Percentiles rank a stretch among this genome's conserved stretches.
Evolutionary conservation across 345 rosid genomes (phyloP).

Genomic region (Rubroshorea leprosula): DNA sequence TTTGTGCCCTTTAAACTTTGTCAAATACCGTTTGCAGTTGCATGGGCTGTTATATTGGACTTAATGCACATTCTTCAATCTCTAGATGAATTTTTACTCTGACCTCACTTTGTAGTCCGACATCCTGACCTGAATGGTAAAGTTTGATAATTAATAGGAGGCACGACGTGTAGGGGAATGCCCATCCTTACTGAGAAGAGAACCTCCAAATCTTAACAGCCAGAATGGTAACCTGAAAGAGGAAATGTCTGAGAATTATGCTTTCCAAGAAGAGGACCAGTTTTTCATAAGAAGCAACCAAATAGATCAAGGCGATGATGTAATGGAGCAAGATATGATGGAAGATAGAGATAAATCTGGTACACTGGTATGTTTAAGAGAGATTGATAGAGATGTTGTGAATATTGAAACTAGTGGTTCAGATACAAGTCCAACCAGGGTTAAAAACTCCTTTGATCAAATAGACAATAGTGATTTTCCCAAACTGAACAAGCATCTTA

Average conservation of each 20-base stretch:
- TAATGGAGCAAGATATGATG: conserved; percentile 25
- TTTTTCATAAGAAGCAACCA: conserved; percentile 28
- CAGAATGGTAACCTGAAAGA: conserved; percentile 37
- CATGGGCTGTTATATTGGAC: conserved; percentile 1
- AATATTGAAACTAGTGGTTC: conserved; percentile 83
- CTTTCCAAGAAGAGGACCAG: conserved; percentile 43
- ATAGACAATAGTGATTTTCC: conserved; percentile 40
- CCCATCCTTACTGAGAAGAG: conserved; percentile 23
- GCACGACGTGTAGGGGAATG: conserved; percentile 43
- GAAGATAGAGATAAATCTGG: conserved; percentile 36
- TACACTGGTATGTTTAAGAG: conserved; percentile 37
- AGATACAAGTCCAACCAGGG: conserved; percentile 70
- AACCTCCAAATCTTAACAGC: conserved; percentile 32
- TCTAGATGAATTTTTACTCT: conserved; percentile 10
- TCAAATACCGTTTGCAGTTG: neutral
- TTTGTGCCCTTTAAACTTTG: neutral
- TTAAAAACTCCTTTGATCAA: conserved; percentile 45
- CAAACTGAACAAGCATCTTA: conserved; percentile 31
- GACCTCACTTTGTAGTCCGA: conserved; percentile 8
- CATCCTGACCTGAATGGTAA: conserved; percentile 8
- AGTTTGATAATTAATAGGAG: conserved; percentile 48
- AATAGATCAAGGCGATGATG: conserved; percentile 32
- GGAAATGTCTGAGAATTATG: conserved; percentile 51
- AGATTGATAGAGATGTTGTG: conserved; percentile 53
- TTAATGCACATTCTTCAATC: neutral